Evolutionary conservation across 129 eudicot genomes (phyloP).

Genomic region (Lonicera japonica): DNA sequence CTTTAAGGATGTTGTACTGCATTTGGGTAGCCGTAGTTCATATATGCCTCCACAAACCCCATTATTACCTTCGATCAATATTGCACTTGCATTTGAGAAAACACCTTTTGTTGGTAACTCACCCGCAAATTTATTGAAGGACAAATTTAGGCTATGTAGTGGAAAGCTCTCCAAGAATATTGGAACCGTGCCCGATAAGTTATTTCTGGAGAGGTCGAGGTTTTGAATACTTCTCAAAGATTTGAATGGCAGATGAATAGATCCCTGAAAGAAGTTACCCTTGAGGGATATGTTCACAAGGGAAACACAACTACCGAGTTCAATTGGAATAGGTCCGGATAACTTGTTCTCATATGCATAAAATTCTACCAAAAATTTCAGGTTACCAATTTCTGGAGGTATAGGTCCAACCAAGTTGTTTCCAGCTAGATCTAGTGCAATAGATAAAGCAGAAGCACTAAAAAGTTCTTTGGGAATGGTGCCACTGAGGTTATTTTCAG

Average conservation of each 20-base stretch:
- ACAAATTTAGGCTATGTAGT: constrained; percentile 6
- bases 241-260: constrained; percentile 3
- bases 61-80: constrained; percentile 5
- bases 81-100: not conserved
- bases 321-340: constrained; percentile 14
- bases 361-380: not conserved
- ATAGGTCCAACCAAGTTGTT: constrained; percentile 3
- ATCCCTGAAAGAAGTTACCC: constrained; percentile 13
- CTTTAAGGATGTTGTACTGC: not conserved
- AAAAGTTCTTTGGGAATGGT: constrained; percentile 13
- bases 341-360: constrained; percentile 19
- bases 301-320: not conserved
- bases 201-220: constrained; percentile 22
- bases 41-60: constrained; percentile 18
- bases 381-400: constrained; percentile 13
- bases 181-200: constrained; percentile 21
- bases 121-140: constrained; percentile 17
- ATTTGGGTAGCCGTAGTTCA: constrained; percentile 9
- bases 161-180: not conserved
- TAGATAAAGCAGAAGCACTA: constrained; percentile 7
- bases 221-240: constrained; percentile 8
- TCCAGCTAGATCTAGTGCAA: not conserved
- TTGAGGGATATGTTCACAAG: not conserved
- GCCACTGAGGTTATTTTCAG: constrained; percentile 8
- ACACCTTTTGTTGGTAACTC: constrained; percentile 14